phyloP scores from a whole-genome alignment of 305 asterid genomes.

The Fraxinus sp. region DNA sequence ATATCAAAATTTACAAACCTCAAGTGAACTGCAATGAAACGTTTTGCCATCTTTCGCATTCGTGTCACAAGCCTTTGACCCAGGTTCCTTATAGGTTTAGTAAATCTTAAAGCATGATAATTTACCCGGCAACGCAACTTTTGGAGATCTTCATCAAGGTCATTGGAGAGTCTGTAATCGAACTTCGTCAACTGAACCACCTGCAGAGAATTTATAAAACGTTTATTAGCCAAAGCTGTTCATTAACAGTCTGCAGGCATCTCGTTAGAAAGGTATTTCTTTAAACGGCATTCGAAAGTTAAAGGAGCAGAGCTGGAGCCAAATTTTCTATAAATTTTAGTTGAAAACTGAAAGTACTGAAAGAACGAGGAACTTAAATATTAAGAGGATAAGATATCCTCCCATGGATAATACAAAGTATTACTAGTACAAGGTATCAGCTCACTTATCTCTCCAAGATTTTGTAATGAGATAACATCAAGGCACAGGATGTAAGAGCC shows the following conservation, averaged over 20 bases:
- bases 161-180: conserved; percentile 91
- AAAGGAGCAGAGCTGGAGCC: background rate
- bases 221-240: conserved; percentile 24
- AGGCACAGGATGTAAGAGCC: background rate
- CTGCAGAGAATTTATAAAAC: conserved; percentile 47
- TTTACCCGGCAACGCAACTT: conserved; percentile 95
- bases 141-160: conserved; percentile 85
- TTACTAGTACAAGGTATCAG: background rate
- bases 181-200: conserved; percentile 98
- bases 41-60: conserved; percentile 84
- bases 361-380: background rate
- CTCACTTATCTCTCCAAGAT: background rate
- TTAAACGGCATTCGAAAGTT: conserved; percentile 15
- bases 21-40: conserved; percentile 92
- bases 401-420: background rate
- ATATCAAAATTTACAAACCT: conserved; percentile 54
- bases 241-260: conserved; percentile 2
- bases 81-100: conserved; percentile 70
- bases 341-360: background rate
- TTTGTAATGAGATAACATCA: background rate
- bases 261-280: conserved; percentile 11
- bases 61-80: conserved; percentile 83
- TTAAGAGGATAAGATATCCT: background rate
- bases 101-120: conserved; percentile 89
- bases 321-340: background rate